Evolutionary conservation across 106 monocot species (phyloP).

Genomic region (Xerophyta viscosa): DNA sequence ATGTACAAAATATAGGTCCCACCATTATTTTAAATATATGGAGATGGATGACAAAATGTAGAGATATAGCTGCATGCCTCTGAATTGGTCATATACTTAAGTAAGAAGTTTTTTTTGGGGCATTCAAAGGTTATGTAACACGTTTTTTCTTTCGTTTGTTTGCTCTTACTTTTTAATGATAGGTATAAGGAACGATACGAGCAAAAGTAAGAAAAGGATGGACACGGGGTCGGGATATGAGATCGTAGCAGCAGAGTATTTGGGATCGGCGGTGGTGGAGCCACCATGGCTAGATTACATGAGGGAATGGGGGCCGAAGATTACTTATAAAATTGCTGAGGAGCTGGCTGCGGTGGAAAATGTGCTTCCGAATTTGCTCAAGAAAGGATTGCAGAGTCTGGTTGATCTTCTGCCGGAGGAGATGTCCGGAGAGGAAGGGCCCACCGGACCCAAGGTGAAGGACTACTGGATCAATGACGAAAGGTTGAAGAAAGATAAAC

Average conservation of each 20-base stretch:
- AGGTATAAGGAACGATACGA: conserved; percentile 63
- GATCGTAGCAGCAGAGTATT: conserved; percentile 45
- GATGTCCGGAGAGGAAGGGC: conserved; percentile 61
- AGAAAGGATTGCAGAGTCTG: conserved; percentile 28
- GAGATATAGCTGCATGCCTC: too few relatives aligned
- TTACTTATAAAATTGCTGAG: conserved; percentile 31
- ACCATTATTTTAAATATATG: too few relatives aligned
- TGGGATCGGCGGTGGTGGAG: conserved; percentile 22
- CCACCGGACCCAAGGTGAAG: conserved; percentile 75
- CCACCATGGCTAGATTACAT: conserved; percentile 66
- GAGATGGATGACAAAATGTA: too few relatives aligned
- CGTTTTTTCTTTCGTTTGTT: too few relatives aligned
- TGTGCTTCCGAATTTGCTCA: conserved; percentile 59
- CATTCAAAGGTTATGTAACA: too few relatives aligned
- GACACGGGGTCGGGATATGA: conserved; percentile 32
- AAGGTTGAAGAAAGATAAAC: too few relatives aligned
- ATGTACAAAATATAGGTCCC: too few relatives aligned
- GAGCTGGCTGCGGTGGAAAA: conserved; percentile 38
- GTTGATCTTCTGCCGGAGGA: conserved; percentile 45
- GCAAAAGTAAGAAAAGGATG: conserved; percentile 35
- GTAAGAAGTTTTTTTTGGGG: too few relatives aligned
- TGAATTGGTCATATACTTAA: too few relatives aligned
- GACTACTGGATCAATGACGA: conserved; percentile 55
- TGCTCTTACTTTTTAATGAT: too few relatives aligned
- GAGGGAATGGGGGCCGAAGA: conserved; percentile 77